phyloP scores from a whole-genome alignment of 2,329 filamentous ascomycete genomes.

The Penicillium sp. region DNA sequence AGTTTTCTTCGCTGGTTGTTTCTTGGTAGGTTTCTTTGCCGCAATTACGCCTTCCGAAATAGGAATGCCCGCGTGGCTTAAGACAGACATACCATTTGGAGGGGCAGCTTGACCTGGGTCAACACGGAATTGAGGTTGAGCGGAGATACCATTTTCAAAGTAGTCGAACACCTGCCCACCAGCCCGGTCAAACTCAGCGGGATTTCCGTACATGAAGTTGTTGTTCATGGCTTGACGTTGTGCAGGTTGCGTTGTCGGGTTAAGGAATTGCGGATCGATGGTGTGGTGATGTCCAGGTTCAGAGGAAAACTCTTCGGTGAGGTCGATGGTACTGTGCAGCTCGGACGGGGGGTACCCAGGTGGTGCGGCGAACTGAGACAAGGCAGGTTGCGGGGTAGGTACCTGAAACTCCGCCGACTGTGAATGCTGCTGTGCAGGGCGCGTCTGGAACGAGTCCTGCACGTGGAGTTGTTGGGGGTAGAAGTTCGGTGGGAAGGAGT shows the following conservation, averaged over 20 bases:
- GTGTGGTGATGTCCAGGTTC: slow-evolving; percentile 30
- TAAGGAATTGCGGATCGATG: slow-evolving; percentile 43
- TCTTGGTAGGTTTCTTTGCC: slow-evolving; percentile 27
- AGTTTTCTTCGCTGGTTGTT: slow-evolving; percentile 15
- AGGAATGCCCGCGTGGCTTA: not conserved
- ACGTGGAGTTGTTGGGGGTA: slow-evolving; percentile 29
- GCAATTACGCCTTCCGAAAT: slow-evolving; percentile 10
- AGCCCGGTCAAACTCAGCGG: slow-evolving; percentile 26
- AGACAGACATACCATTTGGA: not conserved
- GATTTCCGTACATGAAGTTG: slow-evolving; percentile 30
- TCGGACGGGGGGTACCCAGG: slow-evolving; percentile 27
- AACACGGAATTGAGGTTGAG: slow-evolving; percentile 16
- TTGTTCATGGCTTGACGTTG: slow-evolving; percentile 25
- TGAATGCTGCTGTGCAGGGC: slow-evolving; percentile 18
- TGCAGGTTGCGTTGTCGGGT: slow-evolving; percentile 25
- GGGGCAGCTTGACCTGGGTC: not conserved
- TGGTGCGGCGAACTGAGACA: slow-evolving; percentile 29
- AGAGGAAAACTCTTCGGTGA: slow-evolving; percentile 31
- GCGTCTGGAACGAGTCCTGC: slow-evolving; percentile 13
- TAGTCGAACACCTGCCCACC: slow-evolving; percentile 29
- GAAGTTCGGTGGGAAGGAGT: slow-evolving; percentile 32
- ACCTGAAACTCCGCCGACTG: slow-evolving; percentile 22
- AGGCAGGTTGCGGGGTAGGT: slow-evolving; percentile 17
- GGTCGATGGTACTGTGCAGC: slow-evolving; percentile 29
- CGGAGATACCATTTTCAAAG: slow-evolving; percentile 29